phyloP scores from a whole-genome alignment of 2,329 filamentous ascomycete genomes.

The Aspergillus fructus region DNA sequence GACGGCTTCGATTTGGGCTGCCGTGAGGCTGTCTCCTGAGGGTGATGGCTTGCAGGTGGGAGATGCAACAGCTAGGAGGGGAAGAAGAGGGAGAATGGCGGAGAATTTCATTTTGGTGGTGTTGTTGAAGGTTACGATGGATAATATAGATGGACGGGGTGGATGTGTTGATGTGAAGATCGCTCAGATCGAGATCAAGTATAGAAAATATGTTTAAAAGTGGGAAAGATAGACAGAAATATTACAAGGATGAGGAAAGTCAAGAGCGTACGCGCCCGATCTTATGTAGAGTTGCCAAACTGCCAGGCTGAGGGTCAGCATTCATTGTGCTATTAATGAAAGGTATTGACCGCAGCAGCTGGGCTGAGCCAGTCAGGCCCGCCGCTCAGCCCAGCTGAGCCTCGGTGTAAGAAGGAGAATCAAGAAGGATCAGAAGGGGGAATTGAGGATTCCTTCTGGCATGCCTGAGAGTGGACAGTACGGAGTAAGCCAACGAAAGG shows the following conservation, averaged over 20 bases:
- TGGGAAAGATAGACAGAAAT: neutral
- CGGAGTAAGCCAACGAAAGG: neutral
- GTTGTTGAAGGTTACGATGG: neutral
- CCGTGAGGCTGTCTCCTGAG: neutral
- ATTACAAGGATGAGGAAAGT: neutral
- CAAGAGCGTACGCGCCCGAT: neutral
- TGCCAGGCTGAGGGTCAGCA: neutral
- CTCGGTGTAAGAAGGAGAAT: neutral
- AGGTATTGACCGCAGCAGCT: too few relatives aligned
- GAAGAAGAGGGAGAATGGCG: neutral
- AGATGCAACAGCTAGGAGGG: neutral
- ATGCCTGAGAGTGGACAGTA: slow-evolving; percentile 1
- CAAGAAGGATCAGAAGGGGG: neutral
- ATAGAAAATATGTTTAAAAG: neutral
- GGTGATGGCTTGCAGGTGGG: neutral
- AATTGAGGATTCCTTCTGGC: neutral
- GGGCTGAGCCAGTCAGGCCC: too few relatives aligned
- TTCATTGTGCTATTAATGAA: too few relatives aligned
- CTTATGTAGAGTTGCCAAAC: neutral
- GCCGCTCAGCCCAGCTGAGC: neutral
- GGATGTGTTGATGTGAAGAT: too few relatives aligned
- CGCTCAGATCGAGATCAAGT: neutral
- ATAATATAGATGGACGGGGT: neutral
- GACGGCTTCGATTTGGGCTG: slow-evolving; percentile 44
- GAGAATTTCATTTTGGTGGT: neutral